Base-by-base conservation (phyloP, 768 basidiomycete species). In the Mycena galericulata region DNA sequence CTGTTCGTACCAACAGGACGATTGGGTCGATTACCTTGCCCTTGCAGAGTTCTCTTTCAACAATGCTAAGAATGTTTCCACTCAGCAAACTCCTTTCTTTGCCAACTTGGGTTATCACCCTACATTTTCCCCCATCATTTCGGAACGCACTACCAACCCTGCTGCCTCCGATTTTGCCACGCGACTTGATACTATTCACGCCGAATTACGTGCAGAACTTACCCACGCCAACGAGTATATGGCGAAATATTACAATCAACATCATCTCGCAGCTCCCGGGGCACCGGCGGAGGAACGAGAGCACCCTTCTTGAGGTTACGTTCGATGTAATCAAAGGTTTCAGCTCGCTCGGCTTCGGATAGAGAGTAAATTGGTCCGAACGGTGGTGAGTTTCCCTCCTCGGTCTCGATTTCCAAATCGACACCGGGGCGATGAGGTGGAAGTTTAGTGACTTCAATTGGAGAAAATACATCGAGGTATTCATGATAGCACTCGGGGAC, bases 331-430 rank as follows among this genome's bases (percentile, higher is more conserved):
- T 46, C 45, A 24, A 22, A 26, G 45, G 24, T 22, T 26, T 22
- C n/a, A 26, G 22, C 8, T 24, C n/a, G 45, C 26, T 46, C 45
- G 45, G 22, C 45, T 24, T 22, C 45, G 45, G 45, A 46, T 7
- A 79, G 74, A 8, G 69, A 70, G 62, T 84, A 84, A 22, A 84
- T 74, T 1, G 74, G 75, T 4, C 79, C 78, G 51, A 78, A 76
- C 2, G 79, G 79, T 9, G 80, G 82, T 1, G 69, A 61, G 45
- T 75, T 76, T 5, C 73, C 77, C 8, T 78, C 79, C 62, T 80
- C 77, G 12, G 80, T 20, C 2, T 80, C 70, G 67, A 83, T 83
- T 20, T 73, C 68, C 32, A 75, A 72, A 67, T 84, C 80, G 61
- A 77, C 82, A 50, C 49, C 49, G 15, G 76, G 73, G 1, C 79